These are phyloP conservation scores for Monilinia fructicola DNA, from an alignment of 2,329 filamentous ascomycete species.

Conservation along the genomic window DNA sequence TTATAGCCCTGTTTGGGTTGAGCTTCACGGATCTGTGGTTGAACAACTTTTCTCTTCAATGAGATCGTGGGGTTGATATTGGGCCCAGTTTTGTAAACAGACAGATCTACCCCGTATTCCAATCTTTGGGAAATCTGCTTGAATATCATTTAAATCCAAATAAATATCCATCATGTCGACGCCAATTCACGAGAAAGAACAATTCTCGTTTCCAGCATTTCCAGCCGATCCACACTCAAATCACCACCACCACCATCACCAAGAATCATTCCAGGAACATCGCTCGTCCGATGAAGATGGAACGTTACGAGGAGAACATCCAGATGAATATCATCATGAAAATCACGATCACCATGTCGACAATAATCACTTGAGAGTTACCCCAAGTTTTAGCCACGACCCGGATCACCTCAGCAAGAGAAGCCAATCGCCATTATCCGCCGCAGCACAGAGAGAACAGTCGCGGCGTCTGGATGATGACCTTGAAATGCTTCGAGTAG, in stretches of 20 bases:
- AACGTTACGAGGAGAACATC: constrained; percentile 34
- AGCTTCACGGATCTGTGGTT: background rate
- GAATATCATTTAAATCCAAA: background rate
- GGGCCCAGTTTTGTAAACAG: constrained; percentile 13
- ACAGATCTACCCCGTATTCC: constrained; percentile 15
- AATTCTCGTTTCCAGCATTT: constrained; percentile 40
- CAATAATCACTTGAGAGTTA: constrained; percentile 49
- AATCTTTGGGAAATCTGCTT: background rate
- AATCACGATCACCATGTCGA: constrained; percentile 29
- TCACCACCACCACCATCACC: background rate
- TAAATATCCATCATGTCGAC: constrained; percentile 33
- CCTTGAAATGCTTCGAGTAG: constrained; percentile 62
- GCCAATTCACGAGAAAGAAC: constrained; percentile 37
- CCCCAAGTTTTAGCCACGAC: constrained; percentile 45
- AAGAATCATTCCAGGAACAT: constrained; percentile 24
- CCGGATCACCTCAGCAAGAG: constrained; percentile 33
- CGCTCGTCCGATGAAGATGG: constrained; percentile 41
- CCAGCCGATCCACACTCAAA: constrained; percentile 25
- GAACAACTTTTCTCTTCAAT: background rate
- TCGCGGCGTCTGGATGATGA: constrained; percentile 64
- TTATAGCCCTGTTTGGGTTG: background rate
- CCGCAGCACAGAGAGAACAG: constrained; percentile 58
- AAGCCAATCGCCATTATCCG: constrained; percentile 44
- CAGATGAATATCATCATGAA: background rate
- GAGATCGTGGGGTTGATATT: constrained; percentile 20